Evolutionary conservation across 495 filamentous ascomycete species (phyloP).

Genomic region (Pyrenula aspistea): DNA sequence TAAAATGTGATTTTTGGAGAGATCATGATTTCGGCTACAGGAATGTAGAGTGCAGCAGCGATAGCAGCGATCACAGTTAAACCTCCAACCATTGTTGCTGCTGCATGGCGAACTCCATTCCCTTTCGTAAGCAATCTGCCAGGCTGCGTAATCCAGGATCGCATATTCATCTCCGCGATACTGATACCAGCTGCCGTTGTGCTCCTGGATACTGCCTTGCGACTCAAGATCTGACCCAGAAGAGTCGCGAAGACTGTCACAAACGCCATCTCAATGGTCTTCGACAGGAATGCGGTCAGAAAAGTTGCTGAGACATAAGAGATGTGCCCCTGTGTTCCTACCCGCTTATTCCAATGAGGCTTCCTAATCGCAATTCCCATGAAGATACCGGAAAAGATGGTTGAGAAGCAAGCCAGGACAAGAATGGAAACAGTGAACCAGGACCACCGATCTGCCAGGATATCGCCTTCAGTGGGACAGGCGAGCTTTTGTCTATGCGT

Average conservation of each 20-base stretch:
- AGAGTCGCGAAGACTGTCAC: constrained; percentile 67
- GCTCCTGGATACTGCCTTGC: constrained; percentile 42
- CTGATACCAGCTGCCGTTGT: constrained; percentile 41
- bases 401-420: constrained; percentile 53
- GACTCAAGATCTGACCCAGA: constrained; percentile 57
- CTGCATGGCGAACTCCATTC: constrained; percentile 48
- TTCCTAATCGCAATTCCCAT: constrained; percentile 43
- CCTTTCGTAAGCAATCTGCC: constrained; percentile 57
- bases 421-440: constrained; percentile 49
- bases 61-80: constrained; percentile 47
- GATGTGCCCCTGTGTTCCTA: constrained; percentile 36
- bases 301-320: constrained; percentile 45
- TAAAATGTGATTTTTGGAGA: constrained; percentile 50
- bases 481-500: neutral
- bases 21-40: constrained; percentile 56
- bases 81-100: constrained; percentile 41
- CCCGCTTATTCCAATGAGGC: constrained; percentile 43
- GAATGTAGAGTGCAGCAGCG: constrained; percentile 58
- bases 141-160: constrained; percentile 48
- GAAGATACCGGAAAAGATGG: constrained; percentile 51
- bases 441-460: constrained; percentile 20
- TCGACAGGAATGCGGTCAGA: constrained; percentile 54
- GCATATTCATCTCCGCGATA: constrained; percentile 58
- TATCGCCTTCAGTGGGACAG: neutral
- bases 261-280: constrained; percentile 63